phyloP scores from a whole-genome alignment of 202 grass and related monocot species.

The Setaria italica region DNA sequence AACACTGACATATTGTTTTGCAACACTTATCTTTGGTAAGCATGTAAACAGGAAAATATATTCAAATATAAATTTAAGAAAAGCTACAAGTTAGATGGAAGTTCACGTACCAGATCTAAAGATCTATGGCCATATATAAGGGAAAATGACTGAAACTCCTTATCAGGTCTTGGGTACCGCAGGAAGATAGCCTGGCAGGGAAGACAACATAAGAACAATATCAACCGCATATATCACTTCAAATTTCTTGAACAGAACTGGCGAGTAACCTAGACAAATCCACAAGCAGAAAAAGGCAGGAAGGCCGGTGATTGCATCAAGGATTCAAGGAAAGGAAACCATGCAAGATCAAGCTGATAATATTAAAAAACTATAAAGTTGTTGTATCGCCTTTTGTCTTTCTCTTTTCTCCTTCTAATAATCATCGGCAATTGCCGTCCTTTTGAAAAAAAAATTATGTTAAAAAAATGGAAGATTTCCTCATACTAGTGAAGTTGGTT shows the following conservation, averaged over 20 bases:
- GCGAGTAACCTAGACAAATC: neutral
- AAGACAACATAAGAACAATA: slow-evolving; percentile 34
- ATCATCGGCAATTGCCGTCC: too few species aligned
- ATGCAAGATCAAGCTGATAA: neutral
- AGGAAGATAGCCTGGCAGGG: slow-evolving; percentile 70
- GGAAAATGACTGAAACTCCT: slow-evolving; percentile 84
- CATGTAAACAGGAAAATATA: slow-evolving; percentile 20
- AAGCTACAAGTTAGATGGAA: slow-evolving; percentile 7
- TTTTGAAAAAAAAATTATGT: neutral
- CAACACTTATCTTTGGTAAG: slow-evolving; percentile 8
- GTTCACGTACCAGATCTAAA: slow-evolving; percentile 71
- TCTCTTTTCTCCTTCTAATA: too few species aligned
- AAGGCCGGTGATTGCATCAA: neutral
- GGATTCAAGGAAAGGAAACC: neutral
- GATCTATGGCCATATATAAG: slow-evolving; percentile 76
- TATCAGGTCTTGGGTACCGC: slow-evolving; percentile 74
- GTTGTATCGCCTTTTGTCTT: too few species aligned
- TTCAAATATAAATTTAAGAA: slow-evolving; percentile 28
- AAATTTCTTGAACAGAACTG: slow-evolving; percentile 32
- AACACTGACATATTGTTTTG: neutral
- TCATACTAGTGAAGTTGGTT: slow-evolving; percentile 14
- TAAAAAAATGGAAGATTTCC: neutral
- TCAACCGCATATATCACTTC: neutral
- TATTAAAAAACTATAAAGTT: slow-evolving; percentile 1
- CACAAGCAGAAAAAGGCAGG: neutral